Evolutionary conservation across 208 protist species (phyloP), one percentile per base, ranked within the genome.

Genomic region (Histomonas meleagridis): DNA sequence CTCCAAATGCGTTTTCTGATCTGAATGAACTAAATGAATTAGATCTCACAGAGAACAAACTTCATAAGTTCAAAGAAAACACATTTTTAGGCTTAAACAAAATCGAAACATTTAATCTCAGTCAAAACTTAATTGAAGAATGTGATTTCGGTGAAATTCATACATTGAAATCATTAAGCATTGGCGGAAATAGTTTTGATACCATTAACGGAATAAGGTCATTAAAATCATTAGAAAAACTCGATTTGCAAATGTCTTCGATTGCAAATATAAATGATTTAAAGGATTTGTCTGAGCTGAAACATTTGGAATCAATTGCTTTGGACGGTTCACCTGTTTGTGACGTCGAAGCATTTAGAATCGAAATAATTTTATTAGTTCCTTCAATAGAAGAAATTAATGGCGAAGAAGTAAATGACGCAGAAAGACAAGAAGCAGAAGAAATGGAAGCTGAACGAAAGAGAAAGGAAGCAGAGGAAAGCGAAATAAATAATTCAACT

Each of bases 121-220:
- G 55, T 86, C 76, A 86, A 46, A 86, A 86, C 46, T 16, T 18
- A 35, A 32, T 86, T 53, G 55, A 40, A 86, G 76, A 86, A 49
- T 9, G 14, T 2, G 1, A 38, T 57, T 86, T 86, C 38, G 76
- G 16, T 46, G 76, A 46, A 10, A 32, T 86, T 14, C 16, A 32
- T 38, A 40, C 14, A 16, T 48, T 86, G 3, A 46, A 86, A 21
- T 57, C 26, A 18, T 32, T 86, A 14, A 55, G 3, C 5, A 18
- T 86, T 48, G 32, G 32, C 7, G 76, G 55, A 38, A 86, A 86
- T 38, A 1, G 2, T 23, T 21, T 86, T 38, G 76, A 86, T 18
- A 43, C 7, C 23, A 51, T 86, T n/a, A 12, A 12, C 32, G 76
- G 40, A 26, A 46, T 86, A 2, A 26, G n/a, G 3, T 12, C 18